These are phyloP conservation scores for Coleophoma crateriformis DNA, from an alignment of 2,329 filamentous ascomycete genomes.

Conservation along the genomic window DNA sequence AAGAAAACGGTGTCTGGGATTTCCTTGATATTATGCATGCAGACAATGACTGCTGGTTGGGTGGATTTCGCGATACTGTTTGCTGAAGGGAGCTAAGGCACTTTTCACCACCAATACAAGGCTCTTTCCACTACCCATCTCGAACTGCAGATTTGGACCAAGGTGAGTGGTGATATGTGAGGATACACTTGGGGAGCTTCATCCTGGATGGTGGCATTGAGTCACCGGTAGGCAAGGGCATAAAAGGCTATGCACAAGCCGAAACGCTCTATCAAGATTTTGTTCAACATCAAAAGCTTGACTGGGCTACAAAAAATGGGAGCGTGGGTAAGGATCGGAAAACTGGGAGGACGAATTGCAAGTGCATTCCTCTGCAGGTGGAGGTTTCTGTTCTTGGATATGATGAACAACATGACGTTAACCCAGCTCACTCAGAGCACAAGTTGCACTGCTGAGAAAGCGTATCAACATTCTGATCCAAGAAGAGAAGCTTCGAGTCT, in stretches of 20 bases:
- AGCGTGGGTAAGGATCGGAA: background rate
- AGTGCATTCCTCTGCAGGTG: background rate
- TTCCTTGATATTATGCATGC: constrained; percentile 12
- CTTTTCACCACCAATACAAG: constrained; percentile 10
- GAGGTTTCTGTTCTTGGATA: constrained; percentile 29
- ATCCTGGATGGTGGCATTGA: background rate
- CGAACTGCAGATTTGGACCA: background rate
- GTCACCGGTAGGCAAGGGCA: background rate
- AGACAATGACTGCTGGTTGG: constrained; percentile 16
- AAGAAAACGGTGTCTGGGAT: constrained; percentile 6
- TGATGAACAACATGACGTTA: constrained; percentile 90
- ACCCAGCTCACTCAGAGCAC: constrained; percentile 99
- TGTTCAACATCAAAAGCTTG: too few relatives aligned
- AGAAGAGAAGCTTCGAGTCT: background rate
- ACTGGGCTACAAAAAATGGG: background rate
- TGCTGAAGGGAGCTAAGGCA: constrained; percentile 11
- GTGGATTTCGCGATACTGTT: constrained; percentile 8
- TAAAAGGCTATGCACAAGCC: too few relatives aligned
- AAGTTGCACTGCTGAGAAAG: constrained; percentile 84
- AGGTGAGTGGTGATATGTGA: background rate
- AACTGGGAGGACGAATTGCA: background rate
- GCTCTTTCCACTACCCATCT: constrained; percentile 2
- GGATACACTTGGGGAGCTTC: background rate
- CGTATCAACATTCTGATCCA: constrained; percentile 51
- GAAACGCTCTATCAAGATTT: too few relatives aligned